phyloP scores from a whole-genome alignment of 2,329 filamentous ascomycete species.

The Colletotrichum zoysiae region DNA sequence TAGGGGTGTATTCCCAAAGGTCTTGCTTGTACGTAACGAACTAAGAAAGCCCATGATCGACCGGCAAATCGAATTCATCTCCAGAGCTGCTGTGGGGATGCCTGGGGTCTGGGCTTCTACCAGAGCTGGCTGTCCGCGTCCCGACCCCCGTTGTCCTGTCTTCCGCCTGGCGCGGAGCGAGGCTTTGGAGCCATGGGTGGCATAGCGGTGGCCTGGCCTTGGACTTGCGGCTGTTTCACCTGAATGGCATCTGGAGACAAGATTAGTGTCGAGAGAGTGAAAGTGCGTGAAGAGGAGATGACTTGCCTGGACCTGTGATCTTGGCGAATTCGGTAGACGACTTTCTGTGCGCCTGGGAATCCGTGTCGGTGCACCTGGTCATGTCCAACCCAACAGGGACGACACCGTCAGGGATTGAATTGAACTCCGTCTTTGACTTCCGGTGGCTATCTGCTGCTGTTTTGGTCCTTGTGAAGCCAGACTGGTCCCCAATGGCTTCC shows the following conservation, averaged over 20 bases:
- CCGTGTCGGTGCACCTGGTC: neutral
- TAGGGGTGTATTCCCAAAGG: neutral
- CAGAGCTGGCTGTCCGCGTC: conserved; percentile 40
- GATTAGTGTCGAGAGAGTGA: neutral
- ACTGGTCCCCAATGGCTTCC: neutral
- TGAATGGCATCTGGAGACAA: neutral
- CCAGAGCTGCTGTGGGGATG: conserved; percentile 11
- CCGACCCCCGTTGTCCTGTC: conserved; percentile 50
- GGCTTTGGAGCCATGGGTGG: neutral
- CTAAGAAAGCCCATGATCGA: neutral
- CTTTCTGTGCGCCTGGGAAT: neutral
- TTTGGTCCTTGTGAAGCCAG: too few relatives aligned
- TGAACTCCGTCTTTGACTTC: conserved; percentile 33
- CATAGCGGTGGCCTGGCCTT: neutral
- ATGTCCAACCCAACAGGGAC: neutral
- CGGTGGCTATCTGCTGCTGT: conserved; percentile 2
- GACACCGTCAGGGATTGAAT: neutral
- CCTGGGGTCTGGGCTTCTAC: conserved; percentile 25
- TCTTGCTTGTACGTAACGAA: neutral
- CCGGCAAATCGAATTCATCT: neutral
- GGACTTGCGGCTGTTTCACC: neutral
- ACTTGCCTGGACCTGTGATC: neutral
- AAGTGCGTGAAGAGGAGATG: neutral
- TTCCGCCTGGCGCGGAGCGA: conserved; percentile 43
- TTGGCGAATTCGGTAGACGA: conserved; percentile 24